These are phyloP conservation scores for Collybia sp. DNA, from an alignment of 768 basidiomycete species.

Conservation along the genomic window DNA sequence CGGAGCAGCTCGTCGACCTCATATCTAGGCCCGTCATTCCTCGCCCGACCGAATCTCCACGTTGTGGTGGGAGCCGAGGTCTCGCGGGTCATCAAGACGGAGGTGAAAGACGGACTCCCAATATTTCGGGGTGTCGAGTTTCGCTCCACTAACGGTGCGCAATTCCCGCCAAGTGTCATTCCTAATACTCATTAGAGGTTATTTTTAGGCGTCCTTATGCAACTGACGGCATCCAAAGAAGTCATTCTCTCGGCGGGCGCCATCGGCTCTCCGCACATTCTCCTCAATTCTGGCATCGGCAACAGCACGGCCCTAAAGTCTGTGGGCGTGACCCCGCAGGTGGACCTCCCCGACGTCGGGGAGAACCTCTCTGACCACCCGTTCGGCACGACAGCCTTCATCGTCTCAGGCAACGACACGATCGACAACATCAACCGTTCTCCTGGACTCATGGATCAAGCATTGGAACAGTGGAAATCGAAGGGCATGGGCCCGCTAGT, in stretches of 20 bases:
- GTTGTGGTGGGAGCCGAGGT: slow-evolving; percentile 16
- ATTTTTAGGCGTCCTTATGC: not conserved
- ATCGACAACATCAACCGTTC: not conserved
- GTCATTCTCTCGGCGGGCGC: slow-evolving; percentile 31
- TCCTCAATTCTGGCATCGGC: slow-evolving; percentile 30
- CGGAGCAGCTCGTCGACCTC: slow-evolving; percentile 21
- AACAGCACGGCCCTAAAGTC: slow-evolving; percentile 10
- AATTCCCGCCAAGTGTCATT: not conserved
- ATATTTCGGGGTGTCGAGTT: slow-evolving; percentile 21
- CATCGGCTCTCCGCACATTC: slow-evolving; percentile 23
- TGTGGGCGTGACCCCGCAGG: slow-evolving; percentile 10
- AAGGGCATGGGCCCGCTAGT: slow-evolving; percentile 15
- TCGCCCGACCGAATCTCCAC: slow-evolving; percentile 16
- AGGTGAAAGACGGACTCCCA: slow-evolving; percentile 5
- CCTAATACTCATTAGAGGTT: slow-evolving; percentile 1
- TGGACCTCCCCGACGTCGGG: not conserved
- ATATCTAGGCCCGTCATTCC: slow-evolving; percentile 14
- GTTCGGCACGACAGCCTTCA: not conserved
- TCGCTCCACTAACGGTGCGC: slow-evolving; percentile 1
- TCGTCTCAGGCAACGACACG: not conserved
- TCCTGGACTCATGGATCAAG: not conserved
- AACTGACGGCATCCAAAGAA: slow-evolving; percentile 23
- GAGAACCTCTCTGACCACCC: not conserved
- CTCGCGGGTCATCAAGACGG: slow-evolving; percentile 15
- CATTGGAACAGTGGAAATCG: not conserved